Conservation (phyloP, 768 basidiomycete species). For the Lyophyllum semitale region DNA sequence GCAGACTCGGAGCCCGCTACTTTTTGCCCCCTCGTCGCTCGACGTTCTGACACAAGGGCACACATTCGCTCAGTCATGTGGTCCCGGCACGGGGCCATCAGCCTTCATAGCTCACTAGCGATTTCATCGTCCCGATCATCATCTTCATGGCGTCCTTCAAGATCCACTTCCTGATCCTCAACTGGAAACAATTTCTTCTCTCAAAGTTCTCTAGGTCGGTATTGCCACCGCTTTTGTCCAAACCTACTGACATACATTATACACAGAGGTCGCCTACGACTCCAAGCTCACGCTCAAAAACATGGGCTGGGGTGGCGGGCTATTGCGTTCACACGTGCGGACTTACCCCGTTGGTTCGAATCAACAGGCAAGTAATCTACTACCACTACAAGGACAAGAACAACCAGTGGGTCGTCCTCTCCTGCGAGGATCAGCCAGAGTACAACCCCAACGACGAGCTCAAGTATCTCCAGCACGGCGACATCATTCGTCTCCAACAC, state of each 20-base stretch:
- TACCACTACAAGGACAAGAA: conserved; percentile 99
- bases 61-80: too few species aligned
- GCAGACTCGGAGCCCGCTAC: too few species aligned
- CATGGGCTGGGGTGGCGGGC: conserved; percentile 95
- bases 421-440: conserved; percentile 73
- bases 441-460: too few species aligned
- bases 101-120: too few species aligned
- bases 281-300: conserved; percentile 98
- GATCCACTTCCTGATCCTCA: conserved; percentile 92
- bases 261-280: conserved; percentile 82
- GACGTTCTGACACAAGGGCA: too few species aligned
- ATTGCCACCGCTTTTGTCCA: conserved; percentile 18
- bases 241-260: not conserved
- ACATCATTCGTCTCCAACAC: conserved; percentile 81
- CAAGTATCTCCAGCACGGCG: conserved; percentile 76
- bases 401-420: too few species aligned
- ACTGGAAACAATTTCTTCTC: conserved; percentile 93
- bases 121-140: conserved; percentile 83
- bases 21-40: too few species aligned
- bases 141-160: conserved; percentile 97
- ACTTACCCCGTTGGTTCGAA: too few species aligned
- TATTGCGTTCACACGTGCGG: conserved; percentile 97
- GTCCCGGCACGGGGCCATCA: too few species aligned
- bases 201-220: conserved; percentile 84
- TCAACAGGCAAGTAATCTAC: conserved; percentile 97